Evolutionary conservation across 2,329 filamentous ascomycete genomes (phyloP), one percentile per base, ranked within the genome.

Genomic region (Penicillium sp.): DNA sequence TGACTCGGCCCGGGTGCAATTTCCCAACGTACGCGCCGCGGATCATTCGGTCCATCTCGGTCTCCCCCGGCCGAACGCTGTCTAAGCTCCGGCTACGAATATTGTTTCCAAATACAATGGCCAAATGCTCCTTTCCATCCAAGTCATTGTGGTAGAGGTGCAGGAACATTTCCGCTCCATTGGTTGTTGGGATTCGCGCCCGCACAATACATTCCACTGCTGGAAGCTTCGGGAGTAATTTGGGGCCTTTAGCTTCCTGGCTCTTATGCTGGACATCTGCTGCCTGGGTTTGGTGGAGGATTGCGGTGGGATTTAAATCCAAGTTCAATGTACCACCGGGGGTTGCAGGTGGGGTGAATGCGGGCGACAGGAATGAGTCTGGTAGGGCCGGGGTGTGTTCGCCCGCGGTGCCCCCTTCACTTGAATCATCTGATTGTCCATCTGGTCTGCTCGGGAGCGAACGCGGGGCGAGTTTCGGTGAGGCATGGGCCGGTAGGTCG

Each of bases 121-220:
- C 94, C 50, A 99, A 78, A 72, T 99, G 94, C 71, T 99, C 94
- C 75, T 99, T 99, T 62, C 88, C 90, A 74, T 99, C 94, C 7
- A 90, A 85, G 66, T 89, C 89, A 75, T 99, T 99, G 61, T 87
- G 87, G 77, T 99, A 99, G 0, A 97, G 80, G 70, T 99, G 93
- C 50, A 99, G 77, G 75, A 95, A 99, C 92, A 99, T 97, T 74
- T 99, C 92, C 11, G 92, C 89, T 4, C 93, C 93, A 0, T 84
- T 86, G 2, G 91, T 93, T 1, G 93, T 97, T 0, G 94, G 94
- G 66, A 99, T 99, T 53, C 94, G 88, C 18, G 94, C 94, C 63
- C 94, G 89, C 47, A 97, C 94, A 62, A 95, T 86, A 77, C 94
- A 99, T 72, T 90, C 87, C n/a, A 99, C 93, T 24, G 89, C 77